These are phyloP conservation scores for Solanum ossicruentum DNA, from an alignment of 257 asterid genomes.

Conservation along the genomic window DNA sequence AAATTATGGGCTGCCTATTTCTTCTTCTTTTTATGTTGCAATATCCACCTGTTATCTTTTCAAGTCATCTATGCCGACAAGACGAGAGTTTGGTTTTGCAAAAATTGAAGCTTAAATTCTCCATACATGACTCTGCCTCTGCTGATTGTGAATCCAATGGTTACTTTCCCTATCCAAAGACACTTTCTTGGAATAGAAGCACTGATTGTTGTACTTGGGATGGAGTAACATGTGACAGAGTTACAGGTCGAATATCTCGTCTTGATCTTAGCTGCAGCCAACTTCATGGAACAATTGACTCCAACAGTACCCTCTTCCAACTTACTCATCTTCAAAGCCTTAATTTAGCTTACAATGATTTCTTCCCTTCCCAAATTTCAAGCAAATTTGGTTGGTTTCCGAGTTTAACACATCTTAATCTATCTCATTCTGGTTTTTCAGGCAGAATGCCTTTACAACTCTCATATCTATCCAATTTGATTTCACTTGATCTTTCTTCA, in stretches of 20 bases:
- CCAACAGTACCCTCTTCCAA: conserved; percentile 8
- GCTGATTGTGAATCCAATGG: not conserved
- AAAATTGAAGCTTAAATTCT: not conserved
- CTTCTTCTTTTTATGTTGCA: not conserved
- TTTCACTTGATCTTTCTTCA: conserved; percentile 9
- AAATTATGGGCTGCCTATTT: not conserved
- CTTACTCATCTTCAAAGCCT: not conserved
- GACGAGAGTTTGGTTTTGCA: conserved; percentile 4
- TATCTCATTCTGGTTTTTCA: conserved; percentile 12
- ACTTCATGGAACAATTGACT: conserved; percentile 10
- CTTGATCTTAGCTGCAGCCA: conserved; percentile 16
- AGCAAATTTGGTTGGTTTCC: not conserved
- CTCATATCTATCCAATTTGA: not conserved
- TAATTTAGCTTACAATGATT: conserved; percentile 16
- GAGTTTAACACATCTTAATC: conserved; percentile 7
- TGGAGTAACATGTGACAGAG: conserved; percentile 13
- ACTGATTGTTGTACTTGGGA: conserved; percentile 9
- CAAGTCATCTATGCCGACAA: not conserved
- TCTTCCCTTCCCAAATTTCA: conserved; percentile 10
- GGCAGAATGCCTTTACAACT: conserved; percentile 14
- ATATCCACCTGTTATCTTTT: not conserved
- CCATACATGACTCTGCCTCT: not conserved
- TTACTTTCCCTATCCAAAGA: conserved; percentile 1
- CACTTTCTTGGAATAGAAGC: conserved; percentile 1
- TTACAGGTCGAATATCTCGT: conserved; percentile 2